These are phyloP conservation scores for Mycena venus DNA, from an alignment of 768 basidiomycete species.

Conservation along the genomic window DNA sequence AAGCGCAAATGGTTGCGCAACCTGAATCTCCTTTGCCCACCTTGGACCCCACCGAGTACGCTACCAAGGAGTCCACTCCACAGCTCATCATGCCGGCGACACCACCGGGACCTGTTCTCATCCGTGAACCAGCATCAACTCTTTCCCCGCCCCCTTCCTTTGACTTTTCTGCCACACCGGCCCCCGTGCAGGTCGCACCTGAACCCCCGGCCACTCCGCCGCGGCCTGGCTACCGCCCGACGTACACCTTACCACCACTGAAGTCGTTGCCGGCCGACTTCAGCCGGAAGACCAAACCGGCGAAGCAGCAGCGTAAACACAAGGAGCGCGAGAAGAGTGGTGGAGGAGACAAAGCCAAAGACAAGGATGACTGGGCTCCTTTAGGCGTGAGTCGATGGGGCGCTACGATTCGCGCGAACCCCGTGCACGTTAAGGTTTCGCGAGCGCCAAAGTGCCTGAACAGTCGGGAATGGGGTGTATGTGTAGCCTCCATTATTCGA, in stretches of 20 bases:
- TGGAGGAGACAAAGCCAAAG: conserved; percentile 52
- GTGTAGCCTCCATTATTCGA: conserved; percentile 42
- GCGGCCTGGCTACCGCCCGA: conserved; percentile 51
- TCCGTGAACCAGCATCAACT: conserved; percentile 41
- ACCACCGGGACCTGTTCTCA: conserved; percentile 42
- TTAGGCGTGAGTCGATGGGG: conserved; percentile 81
- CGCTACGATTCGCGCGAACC: conserved; percentile 82
- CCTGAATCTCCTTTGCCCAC: neutral
- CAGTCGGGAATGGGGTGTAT: conserved; percentile 86
- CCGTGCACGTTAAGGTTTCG: conserved; percentile 77
- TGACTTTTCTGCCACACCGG: conserved; percentile 37
- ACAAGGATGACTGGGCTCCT: conserved; percentile 70
- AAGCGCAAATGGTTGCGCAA: neutral
- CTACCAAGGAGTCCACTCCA: conserved; percentile 30
- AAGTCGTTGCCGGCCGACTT: conserved; percentile 64
- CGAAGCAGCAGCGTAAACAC: conserved; percentile 63
- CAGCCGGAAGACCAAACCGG: conserved; percentile 61
- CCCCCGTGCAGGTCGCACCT: conserved; percentile 30
- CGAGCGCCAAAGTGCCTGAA: conserved; percentile 83
- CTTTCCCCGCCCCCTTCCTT: conserved; percentile 42
- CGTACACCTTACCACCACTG: conserved; percentile 63
- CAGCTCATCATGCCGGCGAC: conserved; percentile 20
- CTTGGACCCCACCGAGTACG: neutral
- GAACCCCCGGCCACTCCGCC: conserved; percentile 25
- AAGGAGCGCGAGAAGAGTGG: conserved; percentile 59